phyloP scores from a whole-genome alignment of 179 eudicot species.

The Beta corolliflora region DNA sequence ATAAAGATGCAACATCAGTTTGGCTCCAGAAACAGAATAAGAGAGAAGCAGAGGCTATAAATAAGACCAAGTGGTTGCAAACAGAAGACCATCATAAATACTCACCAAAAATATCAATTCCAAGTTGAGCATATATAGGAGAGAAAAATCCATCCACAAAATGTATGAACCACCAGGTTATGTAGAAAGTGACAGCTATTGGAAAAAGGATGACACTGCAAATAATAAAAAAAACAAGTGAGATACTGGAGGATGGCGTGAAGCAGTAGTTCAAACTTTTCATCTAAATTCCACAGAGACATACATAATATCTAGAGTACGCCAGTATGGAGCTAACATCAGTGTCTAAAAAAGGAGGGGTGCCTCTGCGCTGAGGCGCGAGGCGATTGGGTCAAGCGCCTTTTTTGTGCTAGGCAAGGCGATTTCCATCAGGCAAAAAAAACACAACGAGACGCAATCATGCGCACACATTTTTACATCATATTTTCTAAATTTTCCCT shows the following conservation, averaged over 20 bases:
- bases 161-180: slow-evolving; percentile 54
- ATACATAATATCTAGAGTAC: neutral
- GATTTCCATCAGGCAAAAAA: too few relatives aligned
- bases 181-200: slow-evolving; percentile 42
- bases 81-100: slow-evolving; percentile 3
- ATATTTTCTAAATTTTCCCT: too few relatives aligned
- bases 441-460: too few relatives aligned
- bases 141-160: slow-evolving; percentile 53
- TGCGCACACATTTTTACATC: too few relatives aligned
- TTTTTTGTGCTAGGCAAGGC: too few relatives aligned
- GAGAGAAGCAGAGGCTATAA: neutral
- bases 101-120: slow-evolving; percentile 51
- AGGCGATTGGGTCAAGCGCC: too few relatives aligned
- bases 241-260: neutral
- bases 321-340: too few relatives aligned
- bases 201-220: slow-evolving; percentile 53
- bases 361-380: too few relatives aligned
- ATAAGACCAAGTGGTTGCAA: neutral
- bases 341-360: too few relatives aligned
- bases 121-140: slow-evolving; percentile 45
- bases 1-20: neutral
- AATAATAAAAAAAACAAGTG: slow-evolving; percentile 1
- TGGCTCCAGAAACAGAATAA: neutral
- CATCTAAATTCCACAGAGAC: neutral
- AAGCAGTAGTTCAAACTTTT: neutral